A percentile compares a stretch with the other conserved stretches of the same genome.
phyloP scores from a whole-genome alignment of 257 asterid species.

The Mitragyna speciosa region DNA sequence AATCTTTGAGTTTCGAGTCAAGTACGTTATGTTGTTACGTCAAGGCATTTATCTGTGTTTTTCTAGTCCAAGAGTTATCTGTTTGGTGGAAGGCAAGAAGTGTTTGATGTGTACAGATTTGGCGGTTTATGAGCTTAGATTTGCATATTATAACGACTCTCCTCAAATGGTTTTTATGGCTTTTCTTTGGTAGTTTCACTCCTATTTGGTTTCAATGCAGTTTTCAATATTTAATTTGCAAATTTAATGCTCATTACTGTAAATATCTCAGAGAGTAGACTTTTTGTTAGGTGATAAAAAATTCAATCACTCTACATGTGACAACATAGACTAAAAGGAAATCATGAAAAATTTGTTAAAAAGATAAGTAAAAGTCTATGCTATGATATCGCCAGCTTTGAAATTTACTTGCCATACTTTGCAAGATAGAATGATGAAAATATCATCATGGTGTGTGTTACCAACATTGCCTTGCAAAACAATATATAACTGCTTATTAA shows the following conservation, averaged over 20 bases:
- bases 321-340: not conserved
- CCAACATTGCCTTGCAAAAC: not conserved
- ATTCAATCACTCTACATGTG: not conserved
- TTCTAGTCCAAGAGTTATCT: conserved; percentile 1
- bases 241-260: not conserved
- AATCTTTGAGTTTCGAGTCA: conserved; percentile 3
- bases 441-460: not conserved
- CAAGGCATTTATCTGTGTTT: not conserved
- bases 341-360: conserved; percentile 9
- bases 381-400: not conserved
- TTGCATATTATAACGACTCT: conserved; percentile 2
- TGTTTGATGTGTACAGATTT: not conserved
- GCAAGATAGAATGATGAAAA: not conserved
- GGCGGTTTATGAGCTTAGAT: not conserved
- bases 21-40: not conserved
- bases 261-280: not conserved
- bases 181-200: not conserved
- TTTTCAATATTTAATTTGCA: not conserved
- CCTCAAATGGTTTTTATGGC: not conserved
- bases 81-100: conserved; percentile 9
- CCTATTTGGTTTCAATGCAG: not conserved
- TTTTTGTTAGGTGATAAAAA: not conserved
- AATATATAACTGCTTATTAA: not conserved
- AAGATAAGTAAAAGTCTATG: not conserved
- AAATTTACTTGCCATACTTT: not conserved